These are phyloP conservation scores for Eucalyptus dawsonii DNA, from an alignment of 345 rosid species.

Conservation along the genomic window DNA sequence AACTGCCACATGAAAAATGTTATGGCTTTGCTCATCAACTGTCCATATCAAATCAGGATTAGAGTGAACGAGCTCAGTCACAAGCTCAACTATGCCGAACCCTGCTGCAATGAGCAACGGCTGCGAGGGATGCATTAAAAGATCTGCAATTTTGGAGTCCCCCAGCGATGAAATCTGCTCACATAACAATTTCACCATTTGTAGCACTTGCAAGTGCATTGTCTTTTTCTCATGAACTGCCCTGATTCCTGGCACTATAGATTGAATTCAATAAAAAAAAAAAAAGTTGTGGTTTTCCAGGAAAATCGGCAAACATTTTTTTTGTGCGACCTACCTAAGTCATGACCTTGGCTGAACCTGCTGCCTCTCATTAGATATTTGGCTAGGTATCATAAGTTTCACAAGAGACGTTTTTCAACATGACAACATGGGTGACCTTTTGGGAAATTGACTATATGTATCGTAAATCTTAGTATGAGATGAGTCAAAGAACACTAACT, in stretches of 20 bases:
- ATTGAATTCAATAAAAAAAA: not conserved
- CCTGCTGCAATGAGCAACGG: conserved; percentile 23
- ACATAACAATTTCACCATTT: conserved; percentile 17
- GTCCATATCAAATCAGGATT: conserved; percentile 21
- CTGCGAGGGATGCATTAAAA: conserved; percentile 5
- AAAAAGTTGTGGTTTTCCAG: not conserved
- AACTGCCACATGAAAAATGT: conserved; percentile 8
- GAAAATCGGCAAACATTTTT: not conserved
- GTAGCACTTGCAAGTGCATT: conserved; percentile 8
- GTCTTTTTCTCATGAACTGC: not conserved
- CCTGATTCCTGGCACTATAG: conserved; percentile 18
- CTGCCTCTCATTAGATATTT: not conserved
- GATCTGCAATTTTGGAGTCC: conserved; percentile 4
- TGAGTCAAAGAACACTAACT: too few species aligned
- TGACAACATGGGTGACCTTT: too few species aligned
- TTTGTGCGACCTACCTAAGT: not conserved
- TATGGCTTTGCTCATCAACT: conserved; percentile 8
- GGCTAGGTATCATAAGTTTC: not conserved
- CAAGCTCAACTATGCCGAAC: conserved; percentile 18
- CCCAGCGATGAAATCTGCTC: conserved; percentile 11
- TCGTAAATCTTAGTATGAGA: too few species aligned
- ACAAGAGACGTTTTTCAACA: too few species aligned
- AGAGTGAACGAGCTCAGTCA: not conserved
- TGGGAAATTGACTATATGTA: too few species aligned
- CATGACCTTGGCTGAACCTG: not conserved